Evolutionary conservation across 106 monocot genomes (phyloP).

Genomic region (Posidonia australis): DNA sequence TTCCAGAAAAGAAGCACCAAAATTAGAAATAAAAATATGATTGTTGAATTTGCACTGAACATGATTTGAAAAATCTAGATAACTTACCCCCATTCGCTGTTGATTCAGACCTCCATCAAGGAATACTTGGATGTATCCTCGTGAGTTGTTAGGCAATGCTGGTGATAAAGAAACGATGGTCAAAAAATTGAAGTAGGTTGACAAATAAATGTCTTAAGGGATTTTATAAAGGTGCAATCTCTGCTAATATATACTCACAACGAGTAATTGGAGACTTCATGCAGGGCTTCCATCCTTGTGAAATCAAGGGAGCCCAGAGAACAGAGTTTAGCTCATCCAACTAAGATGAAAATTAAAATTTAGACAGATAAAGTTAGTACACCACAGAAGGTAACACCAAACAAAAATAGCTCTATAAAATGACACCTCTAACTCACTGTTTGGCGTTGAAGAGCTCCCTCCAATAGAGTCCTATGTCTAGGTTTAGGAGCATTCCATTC

Average conservation of each 20-base stretch:
- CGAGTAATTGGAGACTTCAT: slow-evolving; percentile 13
- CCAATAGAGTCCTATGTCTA: slow-evolving; percentile 50
- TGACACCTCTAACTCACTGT: slow-evolving; percentile 34
- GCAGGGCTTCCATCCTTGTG: slow-evolving; percentile 80
- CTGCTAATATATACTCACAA: slow-evolving; percentile 24
- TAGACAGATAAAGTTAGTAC: too few species aligned
- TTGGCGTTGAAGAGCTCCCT: slow-evolving; percentile 42
- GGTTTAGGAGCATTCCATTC: slow-evolving; percentile 93
- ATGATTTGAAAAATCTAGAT: background rate
- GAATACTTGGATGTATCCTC: slow-evolving; percentile 82
- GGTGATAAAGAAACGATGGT: background rate
- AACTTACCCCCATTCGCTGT: slow-evolving; percentile 87
- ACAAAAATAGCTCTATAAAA: too few species aligned
- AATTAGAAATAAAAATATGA: background rate
- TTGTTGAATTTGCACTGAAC: too few species aligned
- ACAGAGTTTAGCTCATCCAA: slow-evolving; percentile 33
- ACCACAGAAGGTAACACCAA: too few species aligned
- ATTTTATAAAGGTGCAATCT: background rate
- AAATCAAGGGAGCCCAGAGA: slow-evolving; percentile 58
- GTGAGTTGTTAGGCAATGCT: slow-evolving; percentile 34
- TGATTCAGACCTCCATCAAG: slow-evolving; percentile 96
- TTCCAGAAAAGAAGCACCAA: background rate
- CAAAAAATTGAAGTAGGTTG: background rate
- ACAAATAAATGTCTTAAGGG: background rate
- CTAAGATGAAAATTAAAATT: slow-evolving; percentile 17